Percentiles rank a stretch among this genome's conserved stretches.
phyloP scores from a whole-genome alignment of 768 basidiomycete species.

The Kwoniella heveanensis region DNA sequence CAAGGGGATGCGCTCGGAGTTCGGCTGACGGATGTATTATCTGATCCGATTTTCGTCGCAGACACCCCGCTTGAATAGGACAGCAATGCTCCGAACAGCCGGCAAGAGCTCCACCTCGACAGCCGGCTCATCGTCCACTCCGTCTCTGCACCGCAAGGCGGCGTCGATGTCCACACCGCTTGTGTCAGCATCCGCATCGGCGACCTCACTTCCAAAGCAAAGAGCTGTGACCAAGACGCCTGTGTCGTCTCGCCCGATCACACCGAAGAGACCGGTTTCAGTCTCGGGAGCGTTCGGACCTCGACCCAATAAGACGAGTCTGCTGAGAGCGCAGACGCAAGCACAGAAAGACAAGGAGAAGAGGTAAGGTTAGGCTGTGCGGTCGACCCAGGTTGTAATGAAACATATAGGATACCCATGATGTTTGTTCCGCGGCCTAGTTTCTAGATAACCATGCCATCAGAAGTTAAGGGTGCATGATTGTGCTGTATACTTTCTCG shows the following conservation, averaged over 20 bases:
- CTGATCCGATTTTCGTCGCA: too few species aligned
- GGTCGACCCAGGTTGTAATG: too few species aligned
- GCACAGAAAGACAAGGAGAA: neutral
- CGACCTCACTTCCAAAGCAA: neutral
- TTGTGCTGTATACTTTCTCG: too few species aligned
- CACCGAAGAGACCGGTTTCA: neutral
- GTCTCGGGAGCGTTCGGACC: slow-evolving; percentile 8
- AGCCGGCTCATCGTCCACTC: slow-evolving; percentile 2
- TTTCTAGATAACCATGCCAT: too few species aligned
- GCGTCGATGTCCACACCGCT: neutral
- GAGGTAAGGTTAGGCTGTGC: too few species aligned
- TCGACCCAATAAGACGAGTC: slow-evolving; percentile 35
- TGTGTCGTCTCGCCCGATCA: neutral
- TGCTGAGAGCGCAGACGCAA: slow-evolving; percentile 18
- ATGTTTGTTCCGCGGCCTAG: too few species aligned
- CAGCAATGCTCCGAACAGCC: slow-evolving; percentile 20
- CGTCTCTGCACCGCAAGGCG: neutral
- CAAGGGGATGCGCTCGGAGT: too few species aligned
- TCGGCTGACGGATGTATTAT: too few species aligned
- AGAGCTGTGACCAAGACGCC: neutral
- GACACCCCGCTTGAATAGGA: slow-evolving; percentile 29
- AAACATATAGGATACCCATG: too few species aligned
- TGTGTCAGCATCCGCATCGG: neutral
- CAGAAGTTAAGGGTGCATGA: too few species aligned
- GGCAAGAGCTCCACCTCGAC: slow-evolving; percentile 9